These are phyloP conservation scores for Clarireedia homoeocarpa DNA, from an alignment of 2,329 filamentous ascomycete genomes.

Conservation along the genomic window DNA sequence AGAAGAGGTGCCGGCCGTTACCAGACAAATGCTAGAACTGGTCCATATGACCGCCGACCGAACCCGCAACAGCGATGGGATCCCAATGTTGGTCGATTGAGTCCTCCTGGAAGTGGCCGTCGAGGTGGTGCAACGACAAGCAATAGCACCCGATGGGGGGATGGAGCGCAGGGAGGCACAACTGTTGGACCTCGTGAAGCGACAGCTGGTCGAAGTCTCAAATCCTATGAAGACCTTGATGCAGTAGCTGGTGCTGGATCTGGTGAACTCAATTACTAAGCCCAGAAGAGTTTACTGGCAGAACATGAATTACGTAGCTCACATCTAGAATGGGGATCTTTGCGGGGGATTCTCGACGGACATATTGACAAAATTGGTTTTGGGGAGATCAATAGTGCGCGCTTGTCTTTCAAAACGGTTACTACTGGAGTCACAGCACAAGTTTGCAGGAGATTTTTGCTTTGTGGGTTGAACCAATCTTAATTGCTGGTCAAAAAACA, in stretches of 20 bases:
- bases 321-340: neutral
- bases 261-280: constrained; percentile 81
- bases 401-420: neutral
- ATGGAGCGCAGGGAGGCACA: constrained; percentile 60
- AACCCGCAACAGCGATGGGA: constrained; percentile 42
- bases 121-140: constrained; percentile 36
- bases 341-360: neutral
- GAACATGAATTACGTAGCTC: neutral
- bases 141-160: constrained; percentile 58
- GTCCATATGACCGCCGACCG: constrained; percentile 65
- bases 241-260: constrained; percentile 67
- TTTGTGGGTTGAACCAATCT: neutral
- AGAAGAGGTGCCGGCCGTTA: constrained; percentile 58
- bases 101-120: constrained; percentile 42
- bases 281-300: neutral
- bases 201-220: constrained; percentile 83
- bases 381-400: neutral
- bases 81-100: constrained; percentile 39
- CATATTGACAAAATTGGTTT: neutral
- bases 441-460: neutral
- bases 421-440: constrained; percentile 2
- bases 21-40: constrained; percentile 52
- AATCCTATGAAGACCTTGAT: constrained; percentile 96
- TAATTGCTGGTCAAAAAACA: neutral
- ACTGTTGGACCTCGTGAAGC: constrained; percentile 83